These are phyloP conservation scores for Cinnamomum chago DNA, from an alignment of 164 flowering plant genomes.

Conservation along the genomic window DNA sequence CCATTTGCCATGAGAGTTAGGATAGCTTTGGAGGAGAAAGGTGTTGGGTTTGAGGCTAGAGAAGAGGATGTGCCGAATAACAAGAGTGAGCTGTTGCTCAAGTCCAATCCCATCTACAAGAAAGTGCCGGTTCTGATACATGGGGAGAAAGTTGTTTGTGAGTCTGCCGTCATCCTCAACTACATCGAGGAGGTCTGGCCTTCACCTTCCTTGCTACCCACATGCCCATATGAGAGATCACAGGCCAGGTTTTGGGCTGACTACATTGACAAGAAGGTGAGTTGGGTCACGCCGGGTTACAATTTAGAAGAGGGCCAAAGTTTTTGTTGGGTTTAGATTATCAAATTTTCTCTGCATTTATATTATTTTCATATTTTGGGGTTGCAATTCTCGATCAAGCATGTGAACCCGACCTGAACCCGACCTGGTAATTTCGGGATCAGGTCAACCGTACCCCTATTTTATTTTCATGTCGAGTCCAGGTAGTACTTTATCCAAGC, in stretches of 20 bases:
- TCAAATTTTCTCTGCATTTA: too few relatives aligned
- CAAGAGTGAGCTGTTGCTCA: conserved; percentile 48
- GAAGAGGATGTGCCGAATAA: conserved; percentile 33
- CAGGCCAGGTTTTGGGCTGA: conserved; percentile 55
- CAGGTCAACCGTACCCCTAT: too few relatives aligned
- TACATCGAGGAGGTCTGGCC: conserved; percentile 56
- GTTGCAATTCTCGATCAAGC: too few relatives aligned
- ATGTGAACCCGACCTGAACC: too few relatives aligned
- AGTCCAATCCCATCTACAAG: conserved; percentile 42
- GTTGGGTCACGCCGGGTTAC: background rate
- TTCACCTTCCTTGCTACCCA: conserved; percentile 41
- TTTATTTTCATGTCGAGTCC: too few relatives aligned
- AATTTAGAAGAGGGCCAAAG: too few relatives aligned
- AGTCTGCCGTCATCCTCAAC: conserved; percentile 37
- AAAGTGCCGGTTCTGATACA: conserved; percentile 52
- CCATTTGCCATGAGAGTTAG: conserved; percentile 44
- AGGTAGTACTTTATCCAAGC: too few relatives aligned
- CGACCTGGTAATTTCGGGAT: too few relatives aligned
- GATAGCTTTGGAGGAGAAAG: conserved; percentile 48
- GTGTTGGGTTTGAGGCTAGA: conserved; percentile 28
- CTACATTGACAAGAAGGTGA: conserved; percentile 35
- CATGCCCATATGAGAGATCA: conserved; percentile 33
- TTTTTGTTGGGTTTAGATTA: too few relatives aligned
- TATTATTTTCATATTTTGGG: too few relatives aligned
- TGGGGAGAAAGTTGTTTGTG: conserved; percentile 39